phyloP scores from a whole-genome alignment of 2,329 filamentous ascomycete species.

The Verticillium nubilum region DNA sequence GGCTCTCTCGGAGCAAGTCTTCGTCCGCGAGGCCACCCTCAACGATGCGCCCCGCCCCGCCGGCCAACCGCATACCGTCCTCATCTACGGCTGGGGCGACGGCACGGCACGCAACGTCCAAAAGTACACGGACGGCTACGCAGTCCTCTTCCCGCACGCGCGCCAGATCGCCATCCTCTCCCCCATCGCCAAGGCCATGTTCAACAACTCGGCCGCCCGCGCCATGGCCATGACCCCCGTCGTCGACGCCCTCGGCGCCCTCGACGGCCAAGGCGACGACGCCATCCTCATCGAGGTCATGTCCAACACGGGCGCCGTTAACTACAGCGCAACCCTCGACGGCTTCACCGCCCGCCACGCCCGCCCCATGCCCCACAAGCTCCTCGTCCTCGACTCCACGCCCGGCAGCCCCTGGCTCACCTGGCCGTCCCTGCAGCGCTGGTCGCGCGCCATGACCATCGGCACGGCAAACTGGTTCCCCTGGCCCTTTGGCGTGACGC shows the following conservation, averaged over 20 bases:
- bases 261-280: conserved; percentile 90
- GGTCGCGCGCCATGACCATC: conserved; percentile 48
- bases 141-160: conserved; percentile 58
- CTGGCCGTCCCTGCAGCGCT: conserved; percentile 37
- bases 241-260: conserved; percentile 82
- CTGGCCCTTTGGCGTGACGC: conserved; percentile 42
- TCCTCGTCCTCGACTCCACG: conserved; percentile 85
- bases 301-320: conserved; percentile 80
- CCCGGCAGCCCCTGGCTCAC: conserved; percentile 40
- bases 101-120: conserved; percentile 93
- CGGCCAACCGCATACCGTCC: not conserved
- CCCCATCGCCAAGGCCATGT: conserved; percentile 81
- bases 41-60: not conserved
- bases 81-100: conserved; percentile 46
- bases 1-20: conserved; percentile 31
- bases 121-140: conserved; percentile 83
- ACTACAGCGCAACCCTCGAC: conserved; percentile 50
- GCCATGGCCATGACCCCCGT: conserved; percentile 79
- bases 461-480: conserved; percentile 41
- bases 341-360: conserved; percentile 49
- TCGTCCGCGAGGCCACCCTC: not conserved
- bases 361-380: conserved; percentile 80
- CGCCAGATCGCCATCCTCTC: conserved; percentile 89
- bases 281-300: conserved; percentile 90
- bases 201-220: conserved; percentile 83